Conservation (phyloP, 2,329 filamentous ascomycete genomes). For the Penicillium vulpinum region DNA sequence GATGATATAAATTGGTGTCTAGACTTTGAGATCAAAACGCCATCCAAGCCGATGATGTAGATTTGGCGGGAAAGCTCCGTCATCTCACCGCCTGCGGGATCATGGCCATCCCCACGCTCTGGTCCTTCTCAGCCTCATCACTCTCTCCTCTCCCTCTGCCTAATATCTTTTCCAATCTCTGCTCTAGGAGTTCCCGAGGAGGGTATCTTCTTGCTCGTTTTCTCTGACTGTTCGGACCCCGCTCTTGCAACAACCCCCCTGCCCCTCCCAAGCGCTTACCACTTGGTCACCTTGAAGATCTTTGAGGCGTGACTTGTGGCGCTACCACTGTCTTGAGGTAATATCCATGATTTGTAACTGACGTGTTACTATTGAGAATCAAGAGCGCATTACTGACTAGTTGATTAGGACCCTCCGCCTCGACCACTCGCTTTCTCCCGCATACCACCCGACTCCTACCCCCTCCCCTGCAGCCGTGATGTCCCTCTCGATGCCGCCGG, state of each 20-base stretch:
- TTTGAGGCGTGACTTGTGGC: constrained; percentile 19
- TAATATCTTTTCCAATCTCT: constrained; percentile 11
- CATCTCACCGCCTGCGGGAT: constrained; percentile 28
- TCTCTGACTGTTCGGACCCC: not conserved
- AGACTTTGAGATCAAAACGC: not conserved
- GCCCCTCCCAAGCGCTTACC: not conserved
- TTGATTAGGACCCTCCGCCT: not conserved
- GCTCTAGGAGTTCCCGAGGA: not conserved
- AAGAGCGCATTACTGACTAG: not conserved
- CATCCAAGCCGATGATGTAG: constrained; percentile 13
- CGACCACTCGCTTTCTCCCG: constrained; percentile 4
- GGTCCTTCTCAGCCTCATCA: constrained; percentile 23
- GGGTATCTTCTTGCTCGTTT: not conserved
- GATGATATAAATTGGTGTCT: too few relatives aligned
- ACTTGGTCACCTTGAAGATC: constrained; percentile 2
- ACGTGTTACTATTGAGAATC: not conserved
- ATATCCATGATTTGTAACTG: not conserved
- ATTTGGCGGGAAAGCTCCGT: constrained; percentile 11
- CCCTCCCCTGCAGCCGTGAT: constrained; percentile 31
- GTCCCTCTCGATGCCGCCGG: constrained; percentile 42
- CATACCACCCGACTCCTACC: not conserved
- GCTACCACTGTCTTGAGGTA: constrained; percentile 12
- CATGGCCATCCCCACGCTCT: constrained; percentile 19
- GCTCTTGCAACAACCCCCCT: not conserved
- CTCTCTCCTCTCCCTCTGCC: constrained; percentile 21